Percentiles rank a stretch among this genome's conserved stretches.
phyloP scores from a whole-genome alignment of 2,329 filamentous ascomycete genomes.

The Cadophora luteo-olivacea region DNA sequence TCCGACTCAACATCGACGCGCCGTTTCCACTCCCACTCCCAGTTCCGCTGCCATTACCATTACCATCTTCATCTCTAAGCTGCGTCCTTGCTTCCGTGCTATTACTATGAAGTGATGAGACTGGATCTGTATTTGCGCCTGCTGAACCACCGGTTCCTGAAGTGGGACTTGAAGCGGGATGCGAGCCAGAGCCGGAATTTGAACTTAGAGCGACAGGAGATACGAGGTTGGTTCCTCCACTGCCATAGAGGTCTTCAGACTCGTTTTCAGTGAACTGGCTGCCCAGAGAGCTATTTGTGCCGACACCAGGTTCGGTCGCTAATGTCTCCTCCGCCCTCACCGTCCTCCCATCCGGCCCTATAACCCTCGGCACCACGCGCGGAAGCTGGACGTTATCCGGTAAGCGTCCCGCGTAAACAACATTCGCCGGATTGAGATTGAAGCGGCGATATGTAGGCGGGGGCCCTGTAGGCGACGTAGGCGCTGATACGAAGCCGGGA shows the following conservation, averaged over 20 bases:
- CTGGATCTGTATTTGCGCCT: slow-evolving; percentile 11
- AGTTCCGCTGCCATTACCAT: too few relatives aligned
- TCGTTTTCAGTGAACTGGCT: slow-evolving; percentile 65
- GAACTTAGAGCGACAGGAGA: background rate
- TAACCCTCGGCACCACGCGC: slow-evolving; percentile 39
- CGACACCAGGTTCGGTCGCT: slow-evolving; percentile 16
- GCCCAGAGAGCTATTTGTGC: slow-evolving; percentile 51
- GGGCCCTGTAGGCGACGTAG: slow-evolving; percentile 30
- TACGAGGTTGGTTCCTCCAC: slow-evolving; percentile 15
- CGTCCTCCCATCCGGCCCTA: slow-evolving; percentile 41
- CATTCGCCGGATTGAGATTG: slow-evolving; percentile 58
- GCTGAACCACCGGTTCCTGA: background rate
- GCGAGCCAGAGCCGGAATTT: background rate
- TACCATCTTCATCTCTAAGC: slow-evolving; percentile 11
- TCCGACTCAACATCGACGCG: background rate
- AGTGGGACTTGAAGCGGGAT: background rate
- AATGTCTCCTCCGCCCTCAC: slow-evolving; percentile 28
- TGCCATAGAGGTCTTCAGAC: slow-evolving; percentile 42
- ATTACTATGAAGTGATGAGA: slow-evolving; percentile 9
- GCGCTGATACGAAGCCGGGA: slow-evolving; percentile 29
- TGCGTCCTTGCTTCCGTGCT: slow-evolving; percentile 20
- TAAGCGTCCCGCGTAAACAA: slow-evolving; percentile 62
- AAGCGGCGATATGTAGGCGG: slow-evolving; percentile 47
- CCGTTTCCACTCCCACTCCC: background rate
- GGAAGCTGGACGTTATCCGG: slow-evolving; percentile 55